Evolutionary conservation across 495 filamentous ascomycete genomes (phyloP), one percentile per base, ranked within the genome.

Genomic region (Penicillium mononematosum): DNA sequence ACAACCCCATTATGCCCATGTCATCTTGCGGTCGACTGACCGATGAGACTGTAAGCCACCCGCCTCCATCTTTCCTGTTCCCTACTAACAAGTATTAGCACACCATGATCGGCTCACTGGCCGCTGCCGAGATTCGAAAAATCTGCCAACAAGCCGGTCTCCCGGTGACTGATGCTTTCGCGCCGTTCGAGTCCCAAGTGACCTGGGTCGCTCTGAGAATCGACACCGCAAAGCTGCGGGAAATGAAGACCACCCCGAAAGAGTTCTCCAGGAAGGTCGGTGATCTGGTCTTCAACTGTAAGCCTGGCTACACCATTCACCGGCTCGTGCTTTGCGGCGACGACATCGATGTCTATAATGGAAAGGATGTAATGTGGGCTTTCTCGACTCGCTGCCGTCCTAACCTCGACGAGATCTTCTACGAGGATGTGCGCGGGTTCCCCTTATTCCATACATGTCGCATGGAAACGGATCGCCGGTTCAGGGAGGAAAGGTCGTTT

Each of bases 281-380:
- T 1, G 65, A 75, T 32, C 34, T 75, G 8, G 54, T 77, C 14
- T 77, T 77, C 60, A 60, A 66, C 47, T 48, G 58, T 39, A 77
- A 77, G 53, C 61, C 71, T 7, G 75, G 73, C 2, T 70, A 69
- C 24, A 70, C 63, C 0, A 74, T 75, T 22, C 72, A 76, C 38
- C 73, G 72, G 1, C 32, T 78, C 10, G 60, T 76, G 0, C 58
- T 78, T 0, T 63, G 63, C 2, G 74, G 74, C 9, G 73, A 75
- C 6, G 73, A 78, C 45, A 75, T 78, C 39, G 69, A 76, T 53
- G 67, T 73, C 6, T 71, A 70, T 45, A 47, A 70, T 8, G 64
- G 65, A 22, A 68, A 63, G 51, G 70, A 75, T 20, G 65, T 78
- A 1, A 73, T 79, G 69, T 79, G 71, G 71, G 75, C 76, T 2